Evolutionary conservation across 495 filamentous ascomycete species (phyloP), one percentile per base, ranked within the genome.

Genomic region (Cudoniella acicularis): DNA sequence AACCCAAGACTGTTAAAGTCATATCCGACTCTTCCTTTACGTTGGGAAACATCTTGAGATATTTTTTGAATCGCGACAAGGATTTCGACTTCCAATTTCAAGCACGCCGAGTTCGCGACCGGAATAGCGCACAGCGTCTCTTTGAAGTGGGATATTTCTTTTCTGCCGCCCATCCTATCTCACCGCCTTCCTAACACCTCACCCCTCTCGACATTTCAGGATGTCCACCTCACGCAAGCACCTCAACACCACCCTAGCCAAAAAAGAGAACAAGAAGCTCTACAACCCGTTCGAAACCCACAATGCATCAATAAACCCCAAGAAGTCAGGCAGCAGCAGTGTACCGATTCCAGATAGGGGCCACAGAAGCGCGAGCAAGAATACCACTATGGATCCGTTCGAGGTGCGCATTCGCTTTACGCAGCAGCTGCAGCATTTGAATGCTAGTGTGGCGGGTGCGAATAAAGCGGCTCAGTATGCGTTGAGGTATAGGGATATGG

Each of bases 401-500:
- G 93, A 98, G 77, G 92, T 96, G 56, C 92, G 94, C 66, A 91
- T 99, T 83, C 90, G 92, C 68, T 99, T 99, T 74, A 96, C 91
- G 11, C 79, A 78, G 49, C 89, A 90, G 63, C 83, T 99, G 3
- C 87, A 91, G 51, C 86, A 91, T 65, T 83, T 99, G 23, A 96
- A 90, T 64, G 95, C 95, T 10, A 91, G 89, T 6, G 84, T 91
- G 41, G 89, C 87, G 9, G 92, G 92, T 1, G 87, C 90, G 8
- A 90, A 92, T 63, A 96, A 96, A 79, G 90, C 92, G 1, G 94
- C 94, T 20, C 87, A 91, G 65, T 99, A 93, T 86, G 94, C 94
- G 13, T 81, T 98, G 49, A 95, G 90, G 69, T 88, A 94, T 75
- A 79, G 85, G 57, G 93, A 98, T 65, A 85, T 92, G 81, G 90